Percentiles rank a stretch among this genome's conserved stretches.
phyloP scores from a whole-genome alignment of 441 rosid species.

The Sinapis alba region DNA sequence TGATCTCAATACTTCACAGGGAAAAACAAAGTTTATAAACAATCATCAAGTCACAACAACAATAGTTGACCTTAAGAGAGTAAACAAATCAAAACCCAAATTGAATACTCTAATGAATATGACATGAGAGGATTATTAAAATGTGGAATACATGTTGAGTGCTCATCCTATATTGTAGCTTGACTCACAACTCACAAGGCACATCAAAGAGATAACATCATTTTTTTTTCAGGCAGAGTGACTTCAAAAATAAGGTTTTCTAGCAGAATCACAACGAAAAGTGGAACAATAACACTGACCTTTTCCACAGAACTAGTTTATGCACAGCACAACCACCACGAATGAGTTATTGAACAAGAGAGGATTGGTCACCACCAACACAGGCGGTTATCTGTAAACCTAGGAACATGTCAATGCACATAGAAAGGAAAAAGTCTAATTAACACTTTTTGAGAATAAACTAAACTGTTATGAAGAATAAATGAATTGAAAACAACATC shows the following conservation, averaged over 20 bases:
- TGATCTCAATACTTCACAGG: background rate
- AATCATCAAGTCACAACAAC: background rate
- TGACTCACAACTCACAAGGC: background rate
- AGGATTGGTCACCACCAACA: background rate
- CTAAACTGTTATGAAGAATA: background rate
- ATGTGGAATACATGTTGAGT: conserved; percentile 17
- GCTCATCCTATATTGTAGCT: conserved; percentile 7
- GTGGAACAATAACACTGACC: background rate
- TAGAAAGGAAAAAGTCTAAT: conserved; percentile 18
- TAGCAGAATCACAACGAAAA: background rate
- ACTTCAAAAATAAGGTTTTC: background rate
- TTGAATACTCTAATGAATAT: background rate
- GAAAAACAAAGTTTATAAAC: background rate
- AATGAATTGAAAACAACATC: background rate
- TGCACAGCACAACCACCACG: background rate
- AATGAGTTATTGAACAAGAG: background rate
- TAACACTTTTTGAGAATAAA: background rate
- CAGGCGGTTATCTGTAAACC: conserved; percentile 2
- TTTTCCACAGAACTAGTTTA: background rate
- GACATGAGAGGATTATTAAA: conserved; percentile 23
- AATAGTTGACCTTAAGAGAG: conserved; percentile 13
- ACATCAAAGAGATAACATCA: background rate
- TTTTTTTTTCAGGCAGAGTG: background rate
- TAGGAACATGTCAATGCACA: background rate
- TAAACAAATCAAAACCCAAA: conserved; percentile 5